Conservation (phyloP, 164 flowering plant species). For the Pachysandra terminalis region DNA sequence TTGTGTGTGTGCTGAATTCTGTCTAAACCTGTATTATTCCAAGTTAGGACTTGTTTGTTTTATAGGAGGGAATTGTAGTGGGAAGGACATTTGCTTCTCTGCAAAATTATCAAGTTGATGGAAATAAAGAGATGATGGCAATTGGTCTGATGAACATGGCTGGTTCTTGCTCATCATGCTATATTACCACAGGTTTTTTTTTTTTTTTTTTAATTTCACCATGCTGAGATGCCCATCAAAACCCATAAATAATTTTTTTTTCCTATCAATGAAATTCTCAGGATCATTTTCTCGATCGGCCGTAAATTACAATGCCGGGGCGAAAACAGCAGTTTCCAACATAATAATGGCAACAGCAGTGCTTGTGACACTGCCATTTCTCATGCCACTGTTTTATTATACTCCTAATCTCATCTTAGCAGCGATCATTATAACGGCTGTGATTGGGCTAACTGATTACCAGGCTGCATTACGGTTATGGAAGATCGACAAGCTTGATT, state of each 20-base stretch:
- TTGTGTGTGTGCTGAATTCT: background rate
- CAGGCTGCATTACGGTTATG: slow-evolving; percentile 20
- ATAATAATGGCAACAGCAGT: slow-evolving; percentile 35
- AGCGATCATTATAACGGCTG: slow-evolving; percentile 36
- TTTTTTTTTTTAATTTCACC: background rate
- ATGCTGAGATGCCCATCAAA: background rate
- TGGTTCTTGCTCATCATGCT: slow-evolving; percentile 79
- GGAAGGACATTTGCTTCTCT: slow-evolving; percentile 75
- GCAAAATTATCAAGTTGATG: slow-evolving; percentile 71
- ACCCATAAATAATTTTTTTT: background rate
- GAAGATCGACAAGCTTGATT: slow-evolving; percentile 41
- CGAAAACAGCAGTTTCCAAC: slow-evolving; percentile 33
- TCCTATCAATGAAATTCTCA: slow-evolving; percentile 4
- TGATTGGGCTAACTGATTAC: slow-evolving; percentile 36
- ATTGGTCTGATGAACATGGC: slow-evolving; percentile 73
- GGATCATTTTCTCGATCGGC: slow-evolving; percentile 48
- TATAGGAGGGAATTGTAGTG: slow-evolving; percentile 80
- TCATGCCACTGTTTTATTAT: slow-evolving; percentile 34
- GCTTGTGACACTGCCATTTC: slow-evolving; percentile 31
- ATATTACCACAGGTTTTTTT: slow-evolving; percentile 60
- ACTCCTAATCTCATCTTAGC: slow-evolving; percentile 31
- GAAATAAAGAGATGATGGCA: slow-evolving; percentile 86
- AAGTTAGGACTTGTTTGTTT: background rate
- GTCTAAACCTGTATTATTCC: background rate
- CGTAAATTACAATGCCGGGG: slow-evolving; percentile 40